These are phyloP conservation scores for Trichoderma sp. DNA, from an alignment of 2,329 filamentous ascomycete genomes.

Conservation along the genomic window DNA sequence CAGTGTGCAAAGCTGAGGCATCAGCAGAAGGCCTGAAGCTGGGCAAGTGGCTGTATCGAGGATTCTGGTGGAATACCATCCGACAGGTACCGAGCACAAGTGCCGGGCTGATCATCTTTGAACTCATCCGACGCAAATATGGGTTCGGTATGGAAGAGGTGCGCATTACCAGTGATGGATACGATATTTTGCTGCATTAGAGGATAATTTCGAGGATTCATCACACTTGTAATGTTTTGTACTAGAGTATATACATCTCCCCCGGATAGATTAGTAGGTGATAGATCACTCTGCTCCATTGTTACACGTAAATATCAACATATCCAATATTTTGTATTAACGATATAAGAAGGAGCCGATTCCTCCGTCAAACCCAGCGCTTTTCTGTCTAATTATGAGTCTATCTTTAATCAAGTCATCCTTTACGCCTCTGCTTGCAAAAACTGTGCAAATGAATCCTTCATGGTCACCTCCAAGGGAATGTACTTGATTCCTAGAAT, in stretches of 20 bases:
- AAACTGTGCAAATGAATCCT: conserved; percentile 19
- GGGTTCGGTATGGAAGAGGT: conserved; percentile 63
- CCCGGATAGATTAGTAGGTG: not conserved
- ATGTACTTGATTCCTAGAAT: conserved; percentile 63
- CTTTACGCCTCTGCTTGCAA: not conserved
- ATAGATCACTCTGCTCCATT: not conserved
- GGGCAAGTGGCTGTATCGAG: conserved; percentile 66
- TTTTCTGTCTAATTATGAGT: not conserved
- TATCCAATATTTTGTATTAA: not conserved
- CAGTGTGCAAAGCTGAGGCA: conserved; percentile 60
- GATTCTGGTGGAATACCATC: conserved; percentile 72
- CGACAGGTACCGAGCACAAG: conserved; percentile 76
- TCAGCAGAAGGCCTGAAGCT: conserved; percentile 56
- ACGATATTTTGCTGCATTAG: conserved; percentile 64
- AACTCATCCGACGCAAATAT: conserved; percentile 73
- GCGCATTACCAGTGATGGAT: conserved; percentile 67
- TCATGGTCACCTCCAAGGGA: conserved; percentile 37
- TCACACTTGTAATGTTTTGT: not conserved
- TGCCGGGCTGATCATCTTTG: conserved; percentile 76
- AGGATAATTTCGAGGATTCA: not conserved
- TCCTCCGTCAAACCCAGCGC: not conserved
- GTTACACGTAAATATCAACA: not conserved
- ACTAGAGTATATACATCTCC: conserved; percentile 14
- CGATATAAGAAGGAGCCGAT: not conserved
- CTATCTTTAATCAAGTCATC: not conserved